Base-by-base conservation (phyloP, 2,329 filamentous ascomycete genomes). In the Colletotrichum endophyticum region DNA sequence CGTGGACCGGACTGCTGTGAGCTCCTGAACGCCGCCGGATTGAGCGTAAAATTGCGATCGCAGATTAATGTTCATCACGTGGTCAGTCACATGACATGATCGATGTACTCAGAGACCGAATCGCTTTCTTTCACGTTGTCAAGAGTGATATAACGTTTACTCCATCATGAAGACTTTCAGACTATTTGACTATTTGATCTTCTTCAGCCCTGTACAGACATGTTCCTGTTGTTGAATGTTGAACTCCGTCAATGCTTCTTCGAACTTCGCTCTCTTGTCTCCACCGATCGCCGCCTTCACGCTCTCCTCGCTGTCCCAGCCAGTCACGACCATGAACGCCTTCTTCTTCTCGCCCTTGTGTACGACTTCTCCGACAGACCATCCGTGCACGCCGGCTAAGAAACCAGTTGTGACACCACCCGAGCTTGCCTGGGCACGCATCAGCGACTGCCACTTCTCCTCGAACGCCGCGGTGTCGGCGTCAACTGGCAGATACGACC, bases 261-360 rank as follows among this genome's bases (percentile, higher is more conserved):
- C 36, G 1, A 64, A 19, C 57, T 34, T 63, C 1, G 68, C 59
- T n/a, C 44, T 53, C 36, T 64, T 64, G 8, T 63, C 68, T 1
- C 36, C 56, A n/a, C 36, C 68, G 27, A n/a, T 32, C n/a, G 39
- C 68, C 13, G 34, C 28, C 32, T 56, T 53, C 27, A 49, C 25
- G 19, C 5, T n/a, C 1, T 64, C 57, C 15, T 63, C 39, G 7
- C 27, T 34, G 4, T 64, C 68, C 68, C 59, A 64, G 4, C 68
- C 68, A 15, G 36, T 63, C 4, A 53, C 68, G 32, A 64, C 68
- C 68, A 71, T 71, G 27, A 71, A 71, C 0, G 27, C 34, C 68
- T 71, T 71, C 5, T 71, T 49, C 19, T 63, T 63, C 19, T 34
- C 57, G 7, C 68, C 68, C 13, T 53, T 64, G 22, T 53, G 9